Conservation (phyloP, 805 yeast genomes). For the Pichia exigua region DNA sequence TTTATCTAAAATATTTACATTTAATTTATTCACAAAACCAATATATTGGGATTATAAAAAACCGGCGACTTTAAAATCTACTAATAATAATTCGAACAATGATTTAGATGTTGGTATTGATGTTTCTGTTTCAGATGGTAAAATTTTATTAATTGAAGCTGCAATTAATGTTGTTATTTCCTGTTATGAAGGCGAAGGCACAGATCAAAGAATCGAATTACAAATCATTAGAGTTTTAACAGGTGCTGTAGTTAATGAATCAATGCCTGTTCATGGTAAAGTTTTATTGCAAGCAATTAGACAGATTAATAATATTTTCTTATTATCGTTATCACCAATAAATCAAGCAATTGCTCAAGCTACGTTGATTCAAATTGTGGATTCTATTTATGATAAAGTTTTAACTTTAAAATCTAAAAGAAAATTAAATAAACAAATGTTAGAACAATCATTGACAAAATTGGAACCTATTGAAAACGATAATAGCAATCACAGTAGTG, state of each 20-base stretch:
- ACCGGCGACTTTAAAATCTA: constrained; percentile 18
- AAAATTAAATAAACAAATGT: neutral
- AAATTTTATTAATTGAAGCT: constrained; percentile 61
- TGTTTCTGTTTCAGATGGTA: constrained; percentile 26
- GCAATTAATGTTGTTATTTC: constrained; percentile 79
- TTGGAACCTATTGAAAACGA: neutral
- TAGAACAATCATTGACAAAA: neutral
- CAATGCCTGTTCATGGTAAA: constrained; percentile 83
- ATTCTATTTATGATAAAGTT: constrained; percentile 73
- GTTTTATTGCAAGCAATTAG: constrained; percentile 83
- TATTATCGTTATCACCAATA: constrained; percentile 68
- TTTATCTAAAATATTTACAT: constrained; percentile 82
- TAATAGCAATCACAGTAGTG: neutral
- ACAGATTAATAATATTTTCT: constrained; percentile 87
- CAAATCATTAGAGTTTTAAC: constrained; percentile 90
- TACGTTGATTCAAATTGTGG: constrained; percentile 82
- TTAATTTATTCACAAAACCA: constrained; percentile 61
- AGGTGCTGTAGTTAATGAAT: constrained; percentile 76
- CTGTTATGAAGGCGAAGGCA: constrained; percentile 86
- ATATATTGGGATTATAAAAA: constrained; percentile 38
- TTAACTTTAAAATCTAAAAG: neutral
- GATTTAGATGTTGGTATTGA: constrained; percentile 39
- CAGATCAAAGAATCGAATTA: constrained; percentile 81
- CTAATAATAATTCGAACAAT: constrained; percentile 11
- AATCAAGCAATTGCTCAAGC: constrained; percentile 96